These are phyloP conservation scores for Rhodotorula sp. DNA, from an alignment of 1,284 basidiomycete genomes.

Conservation along the genomic window DNA sequence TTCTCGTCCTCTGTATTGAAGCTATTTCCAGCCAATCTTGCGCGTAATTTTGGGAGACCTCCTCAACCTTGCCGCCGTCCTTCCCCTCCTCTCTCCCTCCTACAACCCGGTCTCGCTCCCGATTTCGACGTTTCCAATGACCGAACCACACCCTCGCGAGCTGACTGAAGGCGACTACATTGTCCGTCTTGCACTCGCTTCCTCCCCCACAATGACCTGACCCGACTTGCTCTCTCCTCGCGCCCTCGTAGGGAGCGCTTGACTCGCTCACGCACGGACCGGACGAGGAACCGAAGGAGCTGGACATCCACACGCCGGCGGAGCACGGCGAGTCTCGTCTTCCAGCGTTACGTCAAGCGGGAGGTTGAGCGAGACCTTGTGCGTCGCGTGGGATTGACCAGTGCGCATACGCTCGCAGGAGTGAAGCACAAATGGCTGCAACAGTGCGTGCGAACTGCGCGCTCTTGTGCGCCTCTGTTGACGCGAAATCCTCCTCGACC, in stretches of 20 bases:
- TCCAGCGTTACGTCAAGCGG: background rate
- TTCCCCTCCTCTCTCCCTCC: too few species aligned
- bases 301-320: conserved; percentile 21
- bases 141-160: conserved; percentile 8
- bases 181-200: background rate
- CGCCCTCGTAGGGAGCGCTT: background rate
- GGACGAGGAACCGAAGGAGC: conserved; percentile 3
- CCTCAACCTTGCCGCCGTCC: background rate
- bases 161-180: conserved; percentile 7
- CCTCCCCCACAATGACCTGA: background rate
- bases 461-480: too few species aligned
- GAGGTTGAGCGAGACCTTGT: background rate
- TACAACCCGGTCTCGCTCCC: background rate
- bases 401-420: background rate
- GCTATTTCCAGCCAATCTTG: background rate
- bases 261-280: conserved; percentile 21
- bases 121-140: background rate
- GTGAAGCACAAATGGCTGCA: conserved; percentile 22
- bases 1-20: background rate
- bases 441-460: too few species aligned
- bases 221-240: background rate
- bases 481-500: too few species aligned
- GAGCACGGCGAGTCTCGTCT: background rate
- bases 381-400: background rate
- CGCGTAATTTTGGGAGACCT: background rate